Conservation (phyloP, 2,329 filamentous ascomycete species). For the Lasiodiplodia citricola region DNA sequence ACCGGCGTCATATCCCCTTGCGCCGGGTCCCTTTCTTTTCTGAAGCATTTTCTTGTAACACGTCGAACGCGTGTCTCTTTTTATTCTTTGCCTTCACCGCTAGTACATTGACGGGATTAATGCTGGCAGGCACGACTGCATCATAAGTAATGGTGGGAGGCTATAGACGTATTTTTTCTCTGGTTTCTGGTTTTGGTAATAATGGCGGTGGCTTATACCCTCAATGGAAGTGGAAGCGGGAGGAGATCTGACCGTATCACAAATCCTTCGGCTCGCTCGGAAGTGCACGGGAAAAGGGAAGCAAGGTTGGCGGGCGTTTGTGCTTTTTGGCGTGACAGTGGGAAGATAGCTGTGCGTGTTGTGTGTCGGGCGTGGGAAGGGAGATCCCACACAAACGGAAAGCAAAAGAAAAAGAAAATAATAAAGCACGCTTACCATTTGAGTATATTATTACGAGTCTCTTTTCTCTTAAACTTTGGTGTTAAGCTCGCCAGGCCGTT, state of each 20-base stretch:
- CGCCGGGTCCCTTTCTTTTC: neutral
- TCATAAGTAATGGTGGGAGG: neutral
- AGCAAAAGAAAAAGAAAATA: neutral
- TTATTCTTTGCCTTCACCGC: neutral
- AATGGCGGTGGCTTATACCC: constrained; percentile 16
- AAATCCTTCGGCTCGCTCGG: constrained; percentile 1
- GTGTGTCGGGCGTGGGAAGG: neutral
- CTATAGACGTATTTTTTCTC: neutral
- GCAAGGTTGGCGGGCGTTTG: neutral
- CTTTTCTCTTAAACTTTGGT: neutral
- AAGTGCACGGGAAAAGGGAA: neutral
- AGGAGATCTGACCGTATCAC: neutral
- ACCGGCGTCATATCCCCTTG: neutral
- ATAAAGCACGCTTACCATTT: neutral
- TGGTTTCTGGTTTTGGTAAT: neutral
- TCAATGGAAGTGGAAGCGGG: neutral
- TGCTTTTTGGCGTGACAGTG: neutral
- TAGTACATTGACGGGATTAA: neutral
- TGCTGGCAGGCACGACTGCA: neutral
- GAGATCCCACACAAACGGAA: neutral
- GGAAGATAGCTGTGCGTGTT: neutral
- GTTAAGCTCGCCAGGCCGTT: neutral
- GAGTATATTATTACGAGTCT: neutral
- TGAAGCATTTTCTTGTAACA: constrained; percentile 4
- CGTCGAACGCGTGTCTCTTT: neutral